Percentiles rank a stretch among this genome's conserved stretches.
Evolutionary conservation across 306 rosid genomes (phyloP).

Genomic region (Mimosa pudica): DNA sequence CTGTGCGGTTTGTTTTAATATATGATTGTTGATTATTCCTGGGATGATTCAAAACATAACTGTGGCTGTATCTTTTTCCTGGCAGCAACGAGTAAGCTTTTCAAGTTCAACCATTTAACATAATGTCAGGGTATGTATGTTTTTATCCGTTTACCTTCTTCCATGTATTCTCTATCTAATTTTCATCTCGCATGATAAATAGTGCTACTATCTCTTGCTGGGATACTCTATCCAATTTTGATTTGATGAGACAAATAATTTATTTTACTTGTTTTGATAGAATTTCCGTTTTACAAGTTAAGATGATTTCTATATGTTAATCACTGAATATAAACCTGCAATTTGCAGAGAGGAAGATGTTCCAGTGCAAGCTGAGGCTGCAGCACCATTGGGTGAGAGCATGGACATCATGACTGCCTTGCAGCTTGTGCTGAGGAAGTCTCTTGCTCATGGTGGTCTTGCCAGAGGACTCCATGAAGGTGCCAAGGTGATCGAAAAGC

Average conservation of each 20-base stretch:
- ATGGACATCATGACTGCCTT: constrained; percentile 60
- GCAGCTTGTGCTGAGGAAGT: constrained; percentile 84
- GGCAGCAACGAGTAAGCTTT: not conserved
- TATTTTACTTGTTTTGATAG: not conserved
- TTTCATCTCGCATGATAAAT: not conserved
- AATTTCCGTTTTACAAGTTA: not conserved
- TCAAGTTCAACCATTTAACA: not conserved
- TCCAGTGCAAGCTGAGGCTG: constrained; percentile 25
- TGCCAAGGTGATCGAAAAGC: constrained; percentile 84
- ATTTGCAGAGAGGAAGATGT: constrained; percentile 39
- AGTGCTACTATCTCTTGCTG: not conserved
- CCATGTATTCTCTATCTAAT: not conserved
- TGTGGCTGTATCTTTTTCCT: not conserved
- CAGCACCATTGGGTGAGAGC: constrained; percentile 42
- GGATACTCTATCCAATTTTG: not conserved
- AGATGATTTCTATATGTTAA: not conserved
- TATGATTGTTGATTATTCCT: not conserved
- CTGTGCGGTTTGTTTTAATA: not conserved
- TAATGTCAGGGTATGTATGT: constrained; percentile 26
- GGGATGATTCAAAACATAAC: not conserved
- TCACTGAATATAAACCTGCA: not conserved
- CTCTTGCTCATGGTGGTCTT: constrained; percentile 77
- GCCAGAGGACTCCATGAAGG: constrained; percentile 76
- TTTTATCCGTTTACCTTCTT: not conserved
- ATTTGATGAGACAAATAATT: not conserved